These are phyloP conservation scores for Albizia julibrissin DNA, from an alignment of 306 rosid species.

Conservation along the genomic window DNA sequence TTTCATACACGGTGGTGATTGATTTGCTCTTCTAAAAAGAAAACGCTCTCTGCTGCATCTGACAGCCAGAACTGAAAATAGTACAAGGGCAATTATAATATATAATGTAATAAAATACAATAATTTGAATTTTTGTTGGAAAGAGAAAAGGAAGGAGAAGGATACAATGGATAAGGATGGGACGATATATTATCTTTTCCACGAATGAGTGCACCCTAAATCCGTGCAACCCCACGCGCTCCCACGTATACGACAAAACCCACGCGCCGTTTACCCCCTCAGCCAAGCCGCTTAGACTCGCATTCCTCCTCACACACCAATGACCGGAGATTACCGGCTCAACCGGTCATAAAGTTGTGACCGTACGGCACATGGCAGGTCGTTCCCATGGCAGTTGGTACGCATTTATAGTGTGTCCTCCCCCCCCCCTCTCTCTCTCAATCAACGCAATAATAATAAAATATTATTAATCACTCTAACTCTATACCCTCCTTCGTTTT, in stretches of 20 bases:
- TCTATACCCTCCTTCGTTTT: neutral
- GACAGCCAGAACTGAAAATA: neutral
- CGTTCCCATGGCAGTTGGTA: conserved; percentile 72
- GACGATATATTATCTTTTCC: neutral
- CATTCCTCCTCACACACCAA: neutral
- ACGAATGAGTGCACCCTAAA: neutral
- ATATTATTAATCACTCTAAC: neutral
- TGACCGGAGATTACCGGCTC: neutral
- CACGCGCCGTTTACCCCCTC: neutral
- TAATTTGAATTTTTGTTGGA: neutral
- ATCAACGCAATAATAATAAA: neutral
- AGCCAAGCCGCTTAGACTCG: neutral
- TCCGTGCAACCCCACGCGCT: conserved; percentile 3
- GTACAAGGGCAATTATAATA: neutral
- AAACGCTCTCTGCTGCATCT: neutral
- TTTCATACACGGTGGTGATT: neutral
- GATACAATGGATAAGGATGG: neutral
- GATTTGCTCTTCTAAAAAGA: neutral
- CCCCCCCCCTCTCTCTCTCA: neutral
- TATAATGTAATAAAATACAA: neutral
- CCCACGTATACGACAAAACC: neutral
- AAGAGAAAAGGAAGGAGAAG: neutral
- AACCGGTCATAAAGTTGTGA: conserved; percentile 44
- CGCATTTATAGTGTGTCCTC: conserved; percentile 58
- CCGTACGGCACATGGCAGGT: conserved; percentile 62